Base-by-base conservation (phyloP, 805 yeast genomes). In the Metschnikowia orientalis region DNA sequence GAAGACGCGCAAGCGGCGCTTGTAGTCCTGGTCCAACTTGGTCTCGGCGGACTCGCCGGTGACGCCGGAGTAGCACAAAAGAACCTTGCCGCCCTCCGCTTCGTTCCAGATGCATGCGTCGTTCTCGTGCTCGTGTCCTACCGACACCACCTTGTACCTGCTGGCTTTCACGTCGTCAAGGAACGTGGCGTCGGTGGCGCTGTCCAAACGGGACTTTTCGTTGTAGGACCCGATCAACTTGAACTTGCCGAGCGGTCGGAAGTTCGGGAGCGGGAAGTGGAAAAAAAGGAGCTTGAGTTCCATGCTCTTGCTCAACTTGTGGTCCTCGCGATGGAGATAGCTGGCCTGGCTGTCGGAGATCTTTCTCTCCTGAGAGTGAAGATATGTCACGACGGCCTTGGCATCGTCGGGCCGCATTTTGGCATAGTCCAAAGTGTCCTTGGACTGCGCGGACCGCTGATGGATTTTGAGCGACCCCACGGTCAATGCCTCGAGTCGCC, bases 111-210 rank as follows among this genome's bases (percentile, higher is more conserved):
- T 45, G 34, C 71, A 66, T 2, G 65, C 68, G 36, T 65, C 71
- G 40, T 66, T 66, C 26, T 59, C 63, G 40, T 66, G 71, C 40
- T 66, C 71, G 39, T 66, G 70, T 6, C 69, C 69, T 4, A 63
- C 70, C 6, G 61, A 52, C 1, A 64, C 56, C 5, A 51, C 68
- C 22, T 59, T 47, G 41, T 63, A 64, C 6, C 63, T 63, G 28
- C 60, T 51, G 28, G 51, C 50, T 23, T 55, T 44, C 17, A 65
- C 49, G 38, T 66, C 71, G 18, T 56, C 54, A 32, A 53, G 51
- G 31, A 61, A 47, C 26, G 52, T 45, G n/a, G 25, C 24, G 38
- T 54, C 57, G 4, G 65, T 56, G 5, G 45, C 44, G 7, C 60
- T 43, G n/a, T 47, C 40, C 25, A 66, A 46, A 2, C 51, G 50